Conservation (phyloP, 2,329 filamentous ascomycete genomes). For the Fusarium xylarioides region DNA sequence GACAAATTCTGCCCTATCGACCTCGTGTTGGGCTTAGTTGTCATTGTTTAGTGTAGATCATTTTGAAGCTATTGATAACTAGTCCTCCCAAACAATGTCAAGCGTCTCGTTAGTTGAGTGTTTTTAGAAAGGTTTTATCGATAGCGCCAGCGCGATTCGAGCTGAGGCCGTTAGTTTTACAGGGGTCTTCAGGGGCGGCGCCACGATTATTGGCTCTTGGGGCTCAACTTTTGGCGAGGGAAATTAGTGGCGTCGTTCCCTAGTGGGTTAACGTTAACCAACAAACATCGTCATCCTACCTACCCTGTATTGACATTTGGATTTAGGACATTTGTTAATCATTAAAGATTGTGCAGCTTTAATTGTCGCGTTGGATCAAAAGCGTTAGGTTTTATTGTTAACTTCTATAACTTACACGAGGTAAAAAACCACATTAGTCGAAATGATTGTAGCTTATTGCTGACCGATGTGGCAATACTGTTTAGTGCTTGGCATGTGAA, state of each 20-base stretch:
- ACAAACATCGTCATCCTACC: no score
- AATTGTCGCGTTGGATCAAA: rapidly evolving
- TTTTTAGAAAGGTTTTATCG: not conserved
- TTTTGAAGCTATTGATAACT: not conserved
- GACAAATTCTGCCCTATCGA: not conserved
- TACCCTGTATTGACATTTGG: not conserved
- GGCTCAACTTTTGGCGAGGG: not conserved
- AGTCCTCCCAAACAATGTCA: not conserved
- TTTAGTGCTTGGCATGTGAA: rapidly evolving
- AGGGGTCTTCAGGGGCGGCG: not conserved
- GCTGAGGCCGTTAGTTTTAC: not conserved
- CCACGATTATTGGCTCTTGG: not conserved
- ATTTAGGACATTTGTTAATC: rapidly evolving
- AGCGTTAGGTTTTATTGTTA: no score
- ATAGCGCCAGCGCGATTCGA: not conserved
- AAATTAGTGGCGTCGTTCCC: not conserved
- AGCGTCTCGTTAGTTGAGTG: not conserved
- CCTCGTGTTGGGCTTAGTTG: not conserved
- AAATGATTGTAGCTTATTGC: no score
- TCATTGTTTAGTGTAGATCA: not conserved
- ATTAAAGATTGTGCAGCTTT: no score
- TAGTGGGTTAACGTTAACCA: no score
- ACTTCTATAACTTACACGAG: no score
- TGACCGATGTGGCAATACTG: no score
- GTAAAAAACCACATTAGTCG: no score